Evolutionary conservation across 768 basidiomycete species (phyloP), one percentile per base, ranked within the genome.

Genomic region (Panaeolus cyanescens): DNA sequence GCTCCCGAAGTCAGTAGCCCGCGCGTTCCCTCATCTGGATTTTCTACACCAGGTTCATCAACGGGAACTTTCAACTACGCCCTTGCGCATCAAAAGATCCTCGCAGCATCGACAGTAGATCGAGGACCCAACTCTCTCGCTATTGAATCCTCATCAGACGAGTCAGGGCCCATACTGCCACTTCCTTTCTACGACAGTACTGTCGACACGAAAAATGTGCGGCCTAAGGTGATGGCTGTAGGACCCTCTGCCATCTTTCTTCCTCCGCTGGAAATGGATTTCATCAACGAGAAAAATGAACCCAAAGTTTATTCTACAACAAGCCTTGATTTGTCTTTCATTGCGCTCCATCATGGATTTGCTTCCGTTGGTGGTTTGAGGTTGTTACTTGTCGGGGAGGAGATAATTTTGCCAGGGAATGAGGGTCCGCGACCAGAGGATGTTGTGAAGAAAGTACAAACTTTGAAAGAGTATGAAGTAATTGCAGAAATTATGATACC

Each of bases 401-500:
- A 77, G 56, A 64, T 81, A 59, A 68, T 78, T 20, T 6, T 50
- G 22, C 45, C 45, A 28, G 25, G 45, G 8, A 39, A 58, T 13
- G 78, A 80, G 15, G 76, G 71, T 19, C 70, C 71, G 6, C 68
- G 60, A 33, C 68, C 69, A 32, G 64, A 60, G 28, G 63, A 65
- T 10, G 56, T 67, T 20, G 45, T 64, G 31, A 68, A 61, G 59
- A 50, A 36, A 30, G 28, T 59, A 5, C 78, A 78, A 58, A 80
- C 76, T 31, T 70, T 93, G 69, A 88, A 85, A 67, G 90, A 92
- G 73, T 87, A 90, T 80, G 88, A 87, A 62, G 79, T 88, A 6
- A 74, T 93, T 42, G 85, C 81, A 9, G 92, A 93, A 72, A 72
- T 91, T 32, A 91, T 88, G 89, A 84, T 92, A 37, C 70, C 73